phyloP scores from a whole-genome alignment of 805 yeast species.

The Priceomyces castillae region DNA sequence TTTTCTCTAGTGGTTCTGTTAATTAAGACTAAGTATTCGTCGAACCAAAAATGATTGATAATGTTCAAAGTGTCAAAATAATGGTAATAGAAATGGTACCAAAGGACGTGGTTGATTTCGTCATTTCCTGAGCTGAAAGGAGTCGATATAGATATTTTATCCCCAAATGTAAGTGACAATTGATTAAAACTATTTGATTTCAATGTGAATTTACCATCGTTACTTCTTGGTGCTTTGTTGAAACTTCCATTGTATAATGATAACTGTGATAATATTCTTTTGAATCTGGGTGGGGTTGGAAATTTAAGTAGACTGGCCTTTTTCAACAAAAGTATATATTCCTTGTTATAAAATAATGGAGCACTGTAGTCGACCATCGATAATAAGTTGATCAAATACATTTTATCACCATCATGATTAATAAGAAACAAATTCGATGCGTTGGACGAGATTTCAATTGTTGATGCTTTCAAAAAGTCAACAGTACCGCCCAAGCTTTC shows the following conservation, averaged over 20 bases:
- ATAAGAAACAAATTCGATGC: conserved; percentile 16
- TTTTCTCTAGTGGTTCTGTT: conserved; percentile 24
- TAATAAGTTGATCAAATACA: conserved; percentile 24
- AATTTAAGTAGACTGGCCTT: conserved; percentile 19
- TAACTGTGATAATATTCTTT: conserved; percentile 20
- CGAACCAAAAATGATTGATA: conserved; percentile 34
- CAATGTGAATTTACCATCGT: conserved; percentile 21
- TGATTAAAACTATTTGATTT: conserved; percentile 24
- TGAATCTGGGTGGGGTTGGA: conserved; percentile 32
- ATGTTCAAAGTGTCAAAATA: conserved; percentile 32
- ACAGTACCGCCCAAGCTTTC: conserved; percentile 11
- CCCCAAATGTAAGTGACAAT: conserved; percentile 28
- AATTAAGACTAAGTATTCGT: conserved; percentile 31
- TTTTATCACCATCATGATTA: conserved; percentile 12
- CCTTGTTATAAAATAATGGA: conserved; percentile 20
- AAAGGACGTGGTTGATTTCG: conserved; percentile 31
- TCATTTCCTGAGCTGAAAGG: conserved; percentile 21
- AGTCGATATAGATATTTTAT: conserved; percentile 28
- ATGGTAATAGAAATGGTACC: conserved; percentile 39
- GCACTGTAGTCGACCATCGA: conserved; percentile 3
- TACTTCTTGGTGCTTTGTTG: conserved; percentile 14
- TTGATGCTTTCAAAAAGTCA: conserved; percentile 25
- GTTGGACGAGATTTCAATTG: conserved; percentile 25
- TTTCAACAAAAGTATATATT: conserved; percentile 24
- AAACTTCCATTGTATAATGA: conserved; percentile 20